Percentiles rank a stretch among this genome's conserved stretches.
Evolutionary conservation across 805 yeast genomes (phyloP).

Genomic region (Kodamaea leandrae): DNA sequence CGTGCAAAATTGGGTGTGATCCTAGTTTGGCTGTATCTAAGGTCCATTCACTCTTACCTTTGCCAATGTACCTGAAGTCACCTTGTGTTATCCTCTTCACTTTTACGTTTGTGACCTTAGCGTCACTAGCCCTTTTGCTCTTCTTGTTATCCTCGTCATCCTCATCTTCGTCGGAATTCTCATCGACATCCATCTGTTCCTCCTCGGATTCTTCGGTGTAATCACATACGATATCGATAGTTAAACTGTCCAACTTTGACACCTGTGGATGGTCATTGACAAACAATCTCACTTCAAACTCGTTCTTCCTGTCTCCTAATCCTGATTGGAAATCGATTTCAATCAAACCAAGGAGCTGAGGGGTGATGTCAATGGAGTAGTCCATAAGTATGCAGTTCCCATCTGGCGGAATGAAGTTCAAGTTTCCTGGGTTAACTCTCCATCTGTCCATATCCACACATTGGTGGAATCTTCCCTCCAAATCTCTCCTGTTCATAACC

Average conservation of each 20-base stretch:
- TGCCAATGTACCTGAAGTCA: constrained; percentile 56
- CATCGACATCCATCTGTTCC: neutral
- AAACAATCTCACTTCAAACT: constrained; percentile 59
- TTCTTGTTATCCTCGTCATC: constrained; percentile 18
- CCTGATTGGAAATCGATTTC: constrained; percentile 53
- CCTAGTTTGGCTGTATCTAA: constrained; percentile 60
- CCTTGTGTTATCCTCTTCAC: constrained; percentile 72
- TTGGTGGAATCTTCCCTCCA: constrained; percentile 65
- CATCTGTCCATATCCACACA: constrained; percentile 60
- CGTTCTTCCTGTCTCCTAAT: constrained; percentile 51
- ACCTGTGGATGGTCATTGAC: constrained; percentile 34
- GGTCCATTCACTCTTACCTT: constrained; percentile 64
- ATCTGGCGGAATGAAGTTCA: constrained; percentile 86
- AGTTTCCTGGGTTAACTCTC: constrained; percentile 42
- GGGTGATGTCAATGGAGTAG: constrained; percentile 57
- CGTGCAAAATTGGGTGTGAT: constrained; percentile 64
- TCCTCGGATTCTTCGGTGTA: constrained; percentile 4
- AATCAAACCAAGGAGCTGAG: constrained; percentile 47
- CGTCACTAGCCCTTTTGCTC: constrained; percentile 43
- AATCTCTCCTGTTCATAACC: constrained; percentile 43
- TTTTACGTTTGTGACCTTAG: constrained; percentile 42
- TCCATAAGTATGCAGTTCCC: constrained; percentile 63
- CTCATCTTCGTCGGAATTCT: constrained; percentile 3
- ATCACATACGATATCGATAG: constrained; percentile 26
- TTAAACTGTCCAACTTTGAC: constrained; percentile 31